Base-by-base conservation (phyloP, 352 stramenopile genomes). In the Globisporangium uncinulatum region DNA sequence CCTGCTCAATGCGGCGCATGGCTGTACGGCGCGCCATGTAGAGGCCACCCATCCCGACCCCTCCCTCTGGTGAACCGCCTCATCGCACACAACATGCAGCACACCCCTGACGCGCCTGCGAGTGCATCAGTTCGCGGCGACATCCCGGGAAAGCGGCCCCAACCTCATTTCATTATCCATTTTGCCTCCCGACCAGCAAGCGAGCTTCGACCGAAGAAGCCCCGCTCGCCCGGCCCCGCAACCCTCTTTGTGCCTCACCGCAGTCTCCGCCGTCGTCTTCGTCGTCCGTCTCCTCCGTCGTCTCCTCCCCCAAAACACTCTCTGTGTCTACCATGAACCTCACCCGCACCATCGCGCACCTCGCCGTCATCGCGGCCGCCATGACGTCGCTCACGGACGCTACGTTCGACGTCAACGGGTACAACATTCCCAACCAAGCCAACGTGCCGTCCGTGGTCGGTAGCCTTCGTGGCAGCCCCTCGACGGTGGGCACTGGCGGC, bases 111-210 rank as follows among this genome's bases (percentile, higher is more conserved):
- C n/a, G n/a, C n/a, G n/a, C n/a, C n/a, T n/a, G n/a, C n/a, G n/a
- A n/a, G n/a, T n/a, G n/a, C n/a, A n/a, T n/a, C n/a, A 21, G 24
- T 42, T 56, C 37, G 31, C 21, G 46, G 47, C 36, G 47, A 32
- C 8, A 17, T 17, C 10, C 47, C n/a, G 10, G 21, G 15, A 31
- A 17, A 44, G 39, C 39, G 39, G n/a, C 13, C 39, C n/a, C 47
- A 41, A 20, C n/a, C n/a, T n/a, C n/a, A 29, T 14, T 34, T 56
- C 51, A 56, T 56, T 56, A 34, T 56, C 39, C 51, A 46, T 36
- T 56, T 56, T 43, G 51, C 51, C 39, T 56, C 51, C 17, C 6
- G 15, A 21, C 6, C 51, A 56, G 20, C 51, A 56, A 37, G 8
- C 19, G 39, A 44, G 39, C 39, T 44, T 11, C 39, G 39, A 44